Percentiles rank a stretch among this genome's conserved stretches.
Conservation (phyloP, 129 eudicot genomes). For the Cynara cardunculus region DNA sequence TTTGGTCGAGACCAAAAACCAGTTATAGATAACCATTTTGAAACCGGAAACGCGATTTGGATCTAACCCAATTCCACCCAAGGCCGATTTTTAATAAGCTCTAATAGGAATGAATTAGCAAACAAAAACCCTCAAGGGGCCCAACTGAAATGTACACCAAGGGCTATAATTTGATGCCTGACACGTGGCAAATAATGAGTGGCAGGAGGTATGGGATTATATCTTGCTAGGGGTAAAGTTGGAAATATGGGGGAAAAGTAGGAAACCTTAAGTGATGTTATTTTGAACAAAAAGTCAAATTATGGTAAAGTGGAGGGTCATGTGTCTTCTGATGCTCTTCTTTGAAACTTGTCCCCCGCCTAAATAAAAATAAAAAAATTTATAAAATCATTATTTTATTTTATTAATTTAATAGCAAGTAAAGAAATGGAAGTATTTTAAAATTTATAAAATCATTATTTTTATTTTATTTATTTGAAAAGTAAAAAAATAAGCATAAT, state of each 20-base stretch:
- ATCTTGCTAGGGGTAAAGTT: neutral
- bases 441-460: no score
- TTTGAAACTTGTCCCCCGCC: neutral
- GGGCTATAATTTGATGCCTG: neutral
- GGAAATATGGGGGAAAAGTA: neutral
- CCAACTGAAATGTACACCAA: neutral
- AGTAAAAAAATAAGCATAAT: no score
- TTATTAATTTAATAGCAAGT: neutral
- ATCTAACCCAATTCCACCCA: no score
- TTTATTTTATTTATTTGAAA: no score
- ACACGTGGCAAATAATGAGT: neutral
- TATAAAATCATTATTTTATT: neutral
- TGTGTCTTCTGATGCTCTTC: neutral
- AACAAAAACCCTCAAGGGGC: neutral
- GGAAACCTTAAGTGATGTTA: neutral
- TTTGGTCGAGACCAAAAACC: no score
- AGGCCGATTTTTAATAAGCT: no score
- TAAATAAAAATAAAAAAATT: neutral
- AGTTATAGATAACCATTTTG: no score
- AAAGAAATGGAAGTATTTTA: no score
- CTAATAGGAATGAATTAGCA: neutral
- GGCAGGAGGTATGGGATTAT: neutral
- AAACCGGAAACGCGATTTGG: no score
- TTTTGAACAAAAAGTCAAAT: neutral
- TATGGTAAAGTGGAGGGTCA: neutral